Evolutionary conservation across 2,329 filamentous ascomycete genomes (phyloP), one percentile per base, ranked within the genome.

Genomic region (Ophiostoma piceae): DNA sequence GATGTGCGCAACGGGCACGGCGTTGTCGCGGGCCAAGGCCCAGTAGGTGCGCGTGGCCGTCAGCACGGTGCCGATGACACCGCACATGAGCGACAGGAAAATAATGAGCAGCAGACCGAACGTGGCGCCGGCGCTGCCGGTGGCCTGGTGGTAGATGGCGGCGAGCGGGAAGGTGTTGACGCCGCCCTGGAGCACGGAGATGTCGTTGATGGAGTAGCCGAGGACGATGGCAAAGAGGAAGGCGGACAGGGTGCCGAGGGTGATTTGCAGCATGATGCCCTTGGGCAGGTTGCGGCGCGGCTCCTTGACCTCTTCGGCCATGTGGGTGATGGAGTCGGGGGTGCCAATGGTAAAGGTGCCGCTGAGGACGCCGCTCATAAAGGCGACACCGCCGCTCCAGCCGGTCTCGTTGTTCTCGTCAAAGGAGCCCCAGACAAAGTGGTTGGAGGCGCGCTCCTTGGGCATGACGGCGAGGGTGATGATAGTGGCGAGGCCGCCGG

Each of bases 341-440:
- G 86, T 89, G 22, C 88, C 72, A 35, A 90, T 85, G 26, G 86
- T 87, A 75, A 88, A 90, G 12, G 87, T 86, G 5, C 87, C 88
- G 74, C 90, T 90, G 32, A 90, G 80, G 76, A 90, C 88, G 22
- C 88, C 88, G 0, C 85, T 79, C 35, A 89, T 79, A 72, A 90
- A 90, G 1, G 87, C 87, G n/a, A 90, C 84, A 19, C 87, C 87
- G 64, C 85, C 80, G 74, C 74, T 79, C 85, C 77, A 85, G 68
- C 86, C 86, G 75, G 79, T 86, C 74, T 77, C 74, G 71, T 84
- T 84, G 71, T 83, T 81, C 73, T 81, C 79, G 5, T 77, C 71
- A 73, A 83, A 82, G 1, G 79, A 80, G 47, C 73, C 77, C 85
- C 85, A 89, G 9, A 88, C 84, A 39, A 84, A 84, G 37, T 81